These are phyloP conservation scores for Spathaspora sp. DNA, from an alignment of 805 yeast genomes.

Conservation along the genomic window DNA sequence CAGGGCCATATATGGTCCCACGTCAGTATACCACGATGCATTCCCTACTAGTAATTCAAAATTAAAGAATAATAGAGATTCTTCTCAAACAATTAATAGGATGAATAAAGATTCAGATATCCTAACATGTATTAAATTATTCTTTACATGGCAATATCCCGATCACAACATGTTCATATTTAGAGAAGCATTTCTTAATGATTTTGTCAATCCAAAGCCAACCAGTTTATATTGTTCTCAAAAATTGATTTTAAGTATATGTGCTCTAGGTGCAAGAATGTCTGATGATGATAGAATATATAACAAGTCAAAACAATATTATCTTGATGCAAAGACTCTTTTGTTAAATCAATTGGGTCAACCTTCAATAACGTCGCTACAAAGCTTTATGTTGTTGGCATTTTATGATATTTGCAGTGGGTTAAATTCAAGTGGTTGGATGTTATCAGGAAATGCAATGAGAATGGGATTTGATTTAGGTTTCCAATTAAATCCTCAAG, in stretches of 20 bases:
- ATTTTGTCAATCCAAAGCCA: constrained; percentile 54
- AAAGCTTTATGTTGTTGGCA: constrained; percentile 55
- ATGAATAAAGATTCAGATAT: constrained; percentile 33
- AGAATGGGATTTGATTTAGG: constrained; percentile 66
- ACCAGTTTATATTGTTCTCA: constrained; percentile 53
- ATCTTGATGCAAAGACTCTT: constrained; percentile 42
- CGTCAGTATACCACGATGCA: constrained; percentile 39
- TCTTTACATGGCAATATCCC: constrained; percentile 65
- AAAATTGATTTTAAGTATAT: constrained; percentile 51
- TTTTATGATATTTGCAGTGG: constrained; percentile 63
- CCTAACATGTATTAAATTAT: constrained; percentile 36
- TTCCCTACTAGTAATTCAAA: constrained; percentile 16
- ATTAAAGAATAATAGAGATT: constrained; percentile 9
- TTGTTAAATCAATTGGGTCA: constrained; percentile 41
- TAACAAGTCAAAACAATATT: constrained; percentile 40
- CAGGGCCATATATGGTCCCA: constrained; percentile 42
- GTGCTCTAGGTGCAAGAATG: constrained; percentile 56
- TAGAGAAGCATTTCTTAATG: constrained; percentile 58
- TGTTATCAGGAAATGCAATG: constrained; percentile 58
- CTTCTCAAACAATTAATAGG: constrained; percentile 14
- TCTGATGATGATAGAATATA: constrained; percentile 41
- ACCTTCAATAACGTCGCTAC: constrained; percentile 53
- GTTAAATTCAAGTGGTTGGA: constrained; percentile 57
- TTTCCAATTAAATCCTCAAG: constrained; percentile 57
- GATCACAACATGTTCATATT: constrained; percentile 61